Conservation (phyloP, 768 basidiomycete genomes). For the Fibroporia radiculosa region DNA sequence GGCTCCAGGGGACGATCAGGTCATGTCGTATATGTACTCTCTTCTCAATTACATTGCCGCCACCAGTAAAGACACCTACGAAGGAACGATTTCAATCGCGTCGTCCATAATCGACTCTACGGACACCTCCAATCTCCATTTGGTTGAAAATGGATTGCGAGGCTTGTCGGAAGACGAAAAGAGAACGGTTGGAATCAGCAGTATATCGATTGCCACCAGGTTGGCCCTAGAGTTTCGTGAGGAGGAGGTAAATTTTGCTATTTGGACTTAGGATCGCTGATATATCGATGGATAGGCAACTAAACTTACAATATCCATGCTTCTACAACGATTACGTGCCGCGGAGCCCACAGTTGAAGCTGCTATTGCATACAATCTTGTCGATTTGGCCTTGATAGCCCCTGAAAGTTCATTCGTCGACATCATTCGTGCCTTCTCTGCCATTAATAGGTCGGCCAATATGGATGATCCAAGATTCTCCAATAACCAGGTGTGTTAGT, state of each 20-base stretch:
- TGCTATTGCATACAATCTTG: constrained; percentile 85
- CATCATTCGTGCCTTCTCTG: constrained; percentile 76
- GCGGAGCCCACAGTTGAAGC: constrained; percentile 88
- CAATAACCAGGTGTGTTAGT: constrained; percentile 68
- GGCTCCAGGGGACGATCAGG: constrained; percentile 78
- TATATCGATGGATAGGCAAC: constrained; percentile 50
- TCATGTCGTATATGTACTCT: constrained; percentile 96
- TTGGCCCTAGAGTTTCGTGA: constrained; percentile 81
- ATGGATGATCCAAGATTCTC: constrained; percentile 84
- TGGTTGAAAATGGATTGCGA: constrained; percentile 55
- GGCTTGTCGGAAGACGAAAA: constrained; percentile 80
- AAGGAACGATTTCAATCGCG: constrained; percentile 38
- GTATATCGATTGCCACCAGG: constrained; percentile 84
- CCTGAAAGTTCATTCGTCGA: constrained; percentile 74
- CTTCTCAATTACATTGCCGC: constrained; percentile 87
- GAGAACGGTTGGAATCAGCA: constrained; percentile 78
- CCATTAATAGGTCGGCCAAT: constrained; percentile 80
- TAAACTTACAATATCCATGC: constrained; percentile 84
- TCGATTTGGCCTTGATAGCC: constrained; percentile 78
- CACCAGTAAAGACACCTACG: constrained; percentile 69
- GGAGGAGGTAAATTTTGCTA: constrained; percentile 56
- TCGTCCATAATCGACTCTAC: constrained; percentile 19
- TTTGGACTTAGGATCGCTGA: neutral
- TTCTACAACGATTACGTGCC: constrained; percentile 77
- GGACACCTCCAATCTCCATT: constrained; percentile 45